phyloP scores from a whole-genome alignment of 1,139 yeast species.

The Lodderomyces theae region DNA sequence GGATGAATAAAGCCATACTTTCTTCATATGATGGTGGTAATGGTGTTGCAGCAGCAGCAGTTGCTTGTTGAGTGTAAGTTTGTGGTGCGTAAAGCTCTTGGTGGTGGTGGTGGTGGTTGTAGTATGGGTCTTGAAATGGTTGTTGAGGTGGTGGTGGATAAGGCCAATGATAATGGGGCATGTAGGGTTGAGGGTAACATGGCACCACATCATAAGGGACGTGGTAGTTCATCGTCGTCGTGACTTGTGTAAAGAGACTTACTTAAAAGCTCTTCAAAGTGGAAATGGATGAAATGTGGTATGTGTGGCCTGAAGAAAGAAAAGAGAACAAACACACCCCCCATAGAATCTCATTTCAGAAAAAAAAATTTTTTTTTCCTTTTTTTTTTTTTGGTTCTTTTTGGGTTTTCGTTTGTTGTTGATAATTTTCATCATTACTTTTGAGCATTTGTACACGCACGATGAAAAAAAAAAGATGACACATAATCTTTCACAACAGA shows the following conservation, averaged over 20 bases:
- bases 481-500: neutral
- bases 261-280: neutral
- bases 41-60: no score
- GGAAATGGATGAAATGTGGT: neutral
- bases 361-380: neutral
- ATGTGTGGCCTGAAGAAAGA: neutral
- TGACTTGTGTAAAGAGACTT: neutral
- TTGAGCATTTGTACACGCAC: neutral
- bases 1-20: no score
- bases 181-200: neutral
- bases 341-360: neutral
- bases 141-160: slow-evolving; percentile 5
- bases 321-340: neutral
- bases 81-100: neutral
- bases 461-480: neutral
- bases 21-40: neutral
- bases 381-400: no score
- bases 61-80: no score
- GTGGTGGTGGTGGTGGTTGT: slow-evolving; percentile 9
- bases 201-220: neutral
- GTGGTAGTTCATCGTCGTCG: neutral
- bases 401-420: no score
- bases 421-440: neutral
- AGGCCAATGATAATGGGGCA: neutral
- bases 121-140: slow-evolving; percentile 13